These are phyloP conservation scores for Leishmania braziliensis DNA, from an alignment of 208 protist genomes.

Conservation along the genomic window DNA sequence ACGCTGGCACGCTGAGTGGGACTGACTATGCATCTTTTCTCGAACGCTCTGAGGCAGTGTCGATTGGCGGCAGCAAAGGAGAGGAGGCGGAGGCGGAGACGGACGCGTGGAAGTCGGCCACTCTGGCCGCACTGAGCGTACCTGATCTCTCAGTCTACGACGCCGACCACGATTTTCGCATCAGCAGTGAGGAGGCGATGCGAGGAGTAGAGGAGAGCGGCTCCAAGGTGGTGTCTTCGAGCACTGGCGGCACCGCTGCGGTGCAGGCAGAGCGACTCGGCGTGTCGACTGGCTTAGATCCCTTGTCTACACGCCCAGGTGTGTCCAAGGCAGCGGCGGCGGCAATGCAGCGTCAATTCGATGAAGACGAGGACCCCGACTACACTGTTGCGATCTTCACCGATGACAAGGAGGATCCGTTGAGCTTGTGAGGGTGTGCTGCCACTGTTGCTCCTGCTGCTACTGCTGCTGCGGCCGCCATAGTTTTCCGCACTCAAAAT, in stretches of 20 bases:
- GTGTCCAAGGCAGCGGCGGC: constrained; percentile 6
- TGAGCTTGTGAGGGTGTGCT: not conserved
- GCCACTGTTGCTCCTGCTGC: not conserved
- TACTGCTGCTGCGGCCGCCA: not conserved
- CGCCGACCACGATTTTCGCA: constrained; percentile 65
- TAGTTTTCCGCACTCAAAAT: not conserved
- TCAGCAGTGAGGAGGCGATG: constrained; percentile 60
- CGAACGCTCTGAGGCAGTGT: constrained; percentile 8
- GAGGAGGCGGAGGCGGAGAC: constrained; percentile 1
- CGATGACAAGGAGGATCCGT: constrained; percentile 19
- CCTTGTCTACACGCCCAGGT: not conserved
- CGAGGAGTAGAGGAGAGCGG: constrained; percentile 6
- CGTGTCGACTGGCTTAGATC: not conserved
- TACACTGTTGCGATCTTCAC: constrained; percentile 34
- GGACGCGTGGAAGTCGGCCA: constrained; percentile 31
- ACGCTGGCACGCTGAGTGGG: constrained; percentile 16
- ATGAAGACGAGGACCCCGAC: constrained; percentile 41
- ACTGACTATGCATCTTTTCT: constrained; percentile 28
- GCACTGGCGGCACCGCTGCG: not conserved
- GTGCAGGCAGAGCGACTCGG: not conserved
- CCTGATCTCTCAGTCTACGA: constrained; percentile 82
- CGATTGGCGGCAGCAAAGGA: not conserved
- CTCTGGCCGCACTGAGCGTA: constrained; percentile 43
- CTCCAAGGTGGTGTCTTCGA: not conserved
- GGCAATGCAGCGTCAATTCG: constrained; percentile 30